Conservation (phyloP, 139 green algal species). For the Closterium sp. region DNA sequence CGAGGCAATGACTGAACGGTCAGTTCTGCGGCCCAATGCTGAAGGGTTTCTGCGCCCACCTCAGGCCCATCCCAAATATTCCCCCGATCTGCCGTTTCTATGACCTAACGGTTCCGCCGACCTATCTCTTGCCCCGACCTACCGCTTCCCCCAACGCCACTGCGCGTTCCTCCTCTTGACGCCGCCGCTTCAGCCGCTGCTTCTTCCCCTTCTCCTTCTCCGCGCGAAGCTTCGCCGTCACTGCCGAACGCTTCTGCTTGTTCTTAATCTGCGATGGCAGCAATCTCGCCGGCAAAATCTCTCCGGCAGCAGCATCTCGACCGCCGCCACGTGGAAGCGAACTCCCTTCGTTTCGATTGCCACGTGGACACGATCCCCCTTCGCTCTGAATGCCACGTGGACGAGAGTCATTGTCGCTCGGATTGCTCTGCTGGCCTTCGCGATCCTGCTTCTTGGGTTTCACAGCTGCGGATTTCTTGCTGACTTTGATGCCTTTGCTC, state of each 20-base stretch:
- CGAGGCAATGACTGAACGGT: too few species aligned
- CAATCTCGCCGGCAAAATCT: neutral
- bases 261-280: conserved; percentile 43
- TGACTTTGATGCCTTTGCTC: neutral
- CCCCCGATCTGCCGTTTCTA: too few species aligned
- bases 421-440: neutral
- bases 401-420: neutral
- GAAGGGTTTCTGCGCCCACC: too few species aligned
- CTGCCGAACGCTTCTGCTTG: conserved; percentile 35
- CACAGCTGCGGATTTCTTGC: neutral
- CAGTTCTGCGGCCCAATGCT: too few species aligned
- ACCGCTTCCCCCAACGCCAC: conserved; percentile 39
- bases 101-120: too few species aligned
- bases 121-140: neutral
- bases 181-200: conserved; percentile 21
- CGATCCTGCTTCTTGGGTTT: neutral
- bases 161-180: conserved; percentile 29
- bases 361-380: neutral
- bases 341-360: neutral
- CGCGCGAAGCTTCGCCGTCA: conserved; percentile 17
- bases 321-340: neutral
- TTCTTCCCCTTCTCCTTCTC: conserved; percentile 52
- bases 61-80: neutral
- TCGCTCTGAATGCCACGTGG: neutral
- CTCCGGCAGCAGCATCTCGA: neutral